Evolutionary conservation across 2,329 filamentous ascomycete species (phyloP).

Genomic region (Coniosporium tulheliwenetii): DNA sequence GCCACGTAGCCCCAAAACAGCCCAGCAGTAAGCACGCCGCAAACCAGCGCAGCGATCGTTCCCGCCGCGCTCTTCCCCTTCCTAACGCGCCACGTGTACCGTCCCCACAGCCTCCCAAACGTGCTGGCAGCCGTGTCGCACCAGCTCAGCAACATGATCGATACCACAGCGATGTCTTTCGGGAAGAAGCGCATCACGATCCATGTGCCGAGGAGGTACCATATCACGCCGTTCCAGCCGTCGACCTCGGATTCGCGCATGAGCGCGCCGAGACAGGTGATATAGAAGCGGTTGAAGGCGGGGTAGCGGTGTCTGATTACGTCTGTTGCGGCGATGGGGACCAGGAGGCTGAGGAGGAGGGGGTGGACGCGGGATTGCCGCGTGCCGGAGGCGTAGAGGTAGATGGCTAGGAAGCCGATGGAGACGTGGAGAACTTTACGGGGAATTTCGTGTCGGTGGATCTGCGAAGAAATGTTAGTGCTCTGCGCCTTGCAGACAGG

Average conservation of each 20-base stretch:
- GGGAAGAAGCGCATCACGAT: slow-evolving; percentile 72
- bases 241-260: slow-evolving; percentile 95
- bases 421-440: slow-evolving; percentile 88
- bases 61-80: slow-evolving; percentile 85
- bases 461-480: slow-evolving; percentile 12
- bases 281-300: slow-evolving; percentile 74
- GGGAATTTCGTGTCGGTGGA: slow-evolving; percentile 90
- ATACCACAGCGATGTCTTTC: slow-evolving; percentile 84
- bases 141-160: slow-evolving; percentile 84
- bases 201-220: slow-evolving; percentile 86
- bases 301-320: slow-evolving; percentile 69
- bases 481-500: not conserved
- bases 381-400: slow-evolving; percentile 65
- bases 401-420: slow-evolving; percentile 85
- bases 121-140: slow-evolving; percentile 96
- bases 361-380: slow-evolving; percentile 70
- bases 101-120: slow-evolving; percentile 77
- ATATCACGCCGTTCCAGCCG: slow-evolving; percentile 94
- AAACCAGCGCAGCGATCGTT: slow-evolving; percentile 65
- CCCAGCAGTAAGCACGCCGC: slow-evolving; percentile 68
- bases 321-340: slow-evolving; percentile 75
- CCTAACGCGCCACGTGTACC: slow-evolving; percentile 73
- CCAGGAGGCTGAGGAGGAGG: slow-evolving; percentile 61
- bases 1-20: slow-evolving; percentile 83
- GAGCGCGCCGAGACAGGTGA: slow-evolving; percentile 66